These are phyloP conservation scores for Strobilomyces dryophilus DNA, from an alignment of 768 basidiomycete species.

Conservation along the genomic window DNA sequence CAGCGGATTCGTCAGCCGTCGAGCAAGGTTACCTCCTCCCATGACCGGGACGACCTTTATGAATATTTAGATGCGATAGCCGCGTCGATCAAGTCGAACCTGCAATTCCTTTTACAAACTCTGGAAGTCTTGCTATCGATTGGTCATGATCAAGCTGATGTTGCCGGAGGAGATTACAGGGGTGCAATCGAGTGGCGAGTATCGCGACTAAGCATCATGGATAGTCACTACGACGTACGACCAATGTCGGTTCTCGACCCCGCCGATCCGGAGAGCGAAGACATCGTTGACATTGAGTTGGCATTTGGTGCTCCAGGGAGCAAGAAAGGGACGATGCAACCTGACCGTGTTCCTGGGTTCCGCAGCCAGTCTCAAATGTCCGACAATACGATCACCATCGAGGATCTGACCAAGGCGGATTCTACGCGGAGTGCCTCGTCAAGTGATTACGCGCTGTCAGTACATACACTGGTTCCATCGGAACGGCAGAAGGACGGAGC, in stretches of 20 bases:
- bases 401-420: constrained; percentile 21
- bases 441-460: constrained; percentile 23
- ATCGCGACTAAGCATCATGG: constrained; percentile 63
- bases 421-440: constrained; percentile 19
- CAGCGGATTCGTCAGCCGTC: constrained; percentile 37
- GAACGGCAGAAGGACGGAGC: constrained; percentile 19
- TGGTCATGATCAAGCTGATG: constrained; percentile 68
- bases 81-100: constrained; percentile 52
- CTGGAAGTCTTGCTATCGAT: constrained; percentile 59
- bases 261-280: constrained; percentile 41
- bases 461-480: constrained; percentile 22
- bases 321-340: constrained; percentile 22
- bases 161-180: constrained; percentile 66
- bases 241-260: constrained; percentile 37
- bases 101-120: constrained; percentile 51
- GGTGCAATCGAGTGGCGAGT: constrained; percentile 76
- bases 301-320: constrained; percentile 43
- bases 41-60: constrained; percentile 21
- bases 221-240: constrained; percentile 44
- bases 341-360: constrained; percentile 25
- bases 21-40: constrained; percentile 1
- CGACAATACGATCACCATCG: constrained; percentile 31
- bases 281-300: constrained; percentile 55
- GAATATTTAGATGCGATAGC: constrained; percentile 49
- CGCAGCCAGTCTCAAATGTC: constrained; percentile 34